A percentile compares a stretch with the other conserved stretches of the same genome.
Evolutionary conservation across 805 yeast species (phyloP).

Genomic region (Nakazawaea molendinolei): DNA sequence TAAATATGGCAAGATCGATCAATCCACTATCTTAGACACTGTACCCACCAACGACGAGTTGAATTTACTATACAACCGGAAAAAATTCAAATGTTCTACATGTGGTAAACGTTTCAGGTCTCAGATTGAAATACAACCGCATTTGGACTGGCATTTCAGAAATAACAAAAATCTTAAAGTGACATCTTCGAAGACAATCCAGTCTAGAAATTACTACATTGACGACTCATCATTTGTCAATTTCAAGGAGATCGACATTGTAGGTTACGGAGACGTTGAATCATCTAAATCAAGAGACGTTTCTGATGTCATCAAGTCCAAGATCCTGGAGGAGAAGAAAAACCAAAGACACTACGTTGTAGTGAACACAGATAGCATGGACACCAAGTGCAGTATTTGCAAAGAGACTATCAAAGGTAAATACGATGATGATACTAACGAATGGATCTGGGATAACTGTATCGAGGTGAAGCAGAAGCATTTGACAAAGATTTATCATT

Average conservation of each 20-base stretch:
- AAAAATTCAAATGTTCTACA: constrained; percentile 72
- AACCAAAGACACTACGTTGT: constrained; percentile 23
- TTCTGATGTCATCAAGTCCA: constrained; percentile 14
- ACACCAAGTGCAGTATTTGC: constrained; percentile 61
- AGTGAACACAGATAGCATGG: constrained; percentile 49
- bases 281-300: constrained; percentile 11
- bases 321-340: constrained; percentile 14
- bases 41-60: constrained; percentile 26
- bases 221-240: constrained; percentile 65
- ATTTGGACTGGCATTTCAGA: constrained; percentile 95
- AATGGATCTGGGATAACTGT: constrained; percentile 78
- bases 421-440: constrained; percentile 69
- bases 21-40: constrained; percentile 32
- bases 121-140: constrained; percentile 55
- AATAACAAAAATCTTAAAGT: constrained; percentile 70
- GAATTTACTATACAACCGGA: constrained; percentile 39
- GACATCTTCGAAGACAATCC: constrained; percentile 40
- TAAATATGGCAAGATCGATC: constrained; percentile 18
- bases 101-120: constrained; percentile 85
- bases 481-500: constrained; percentile 47
- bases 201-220: constrained; percentile 78
- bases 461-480: constrained; percentile 32
- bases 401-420: constrained; percentile 57
- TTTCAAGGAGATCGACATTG: constrained; percentile 62
- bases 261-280: constrained; percentile 27